Conservation (phyloP, 768 basidiomycete species). For the Agaricus subrufescens region DNA sequence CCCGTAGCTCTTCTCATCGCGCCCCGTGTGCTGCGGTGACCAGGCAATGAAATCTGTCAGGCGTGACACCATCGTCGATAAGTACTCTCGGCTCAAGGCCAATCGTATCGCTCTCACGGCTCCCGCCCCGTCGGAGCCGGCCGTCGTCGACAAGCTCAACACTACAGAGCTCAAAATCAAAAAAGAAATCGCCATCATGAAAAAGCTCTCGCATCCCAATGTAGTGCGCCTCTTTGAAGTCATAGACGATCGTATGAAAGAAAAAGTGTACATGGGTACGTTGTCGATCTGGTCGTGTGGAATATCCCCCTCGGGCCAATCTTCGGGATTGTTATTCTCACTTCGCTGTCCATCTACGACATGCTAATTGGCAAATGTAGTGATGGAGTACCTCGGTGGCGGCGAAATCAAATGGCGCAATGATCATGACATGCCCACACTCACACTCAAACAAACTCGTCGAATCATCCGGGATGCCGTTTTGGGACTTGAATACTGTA, state of each 20-base stretch:
- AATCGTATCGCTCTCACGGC: slow-evolving; percentile 34
- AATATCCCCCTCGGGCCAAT: neutral
- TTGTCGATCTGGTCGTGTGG: slow-evolving; percentile 12
- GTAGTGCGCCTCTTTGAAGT: slow-evolving; percentile 89
- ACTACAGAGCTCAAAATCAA: slow-evolving; percentile 81
- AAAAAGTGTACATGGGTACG: slow-evolving; percentile 93
- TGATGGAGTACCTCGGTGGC: slow-evolving; percentile 94
- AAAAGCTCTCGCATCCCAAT: slow-evolving; percentile 88
- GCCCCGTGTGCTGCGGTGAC: neutral
- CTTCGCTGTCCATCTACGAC: neutral
- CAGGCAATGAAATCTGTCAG: slow-evolving; percentile 81
- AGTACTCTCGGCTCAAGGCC: slow-evolving; percentile 31
- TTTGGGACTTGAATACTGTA: slow-evolving; percentile 92
- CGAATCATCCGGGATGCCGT: slow-evolving; percentile 91
- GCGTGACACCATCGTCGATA: slow-evolving; percentile 64
- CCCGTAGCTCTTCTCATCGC: neutral
- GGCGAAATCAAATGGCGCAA: slow-evolving; percentile 93
- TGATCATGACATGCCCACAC: slow-evolving; percentile 57
- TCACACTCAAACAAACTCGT: slow-evolving; percentile 78
- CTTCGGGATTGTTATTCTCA: slow-evolving; percentile 3
- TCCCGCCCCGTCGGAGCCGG: slow-evolving; percentile 36
- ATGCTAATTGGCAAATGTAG: slow-evolving; percentile 33
- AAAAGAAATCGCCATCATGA: slow-evolving; percentile 98
- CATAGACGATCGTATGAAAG: slow-evolving; percentile 85
- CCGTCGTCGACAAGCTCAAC: slow-evolving; percentile 63